Base-by-base conservation (phyloP, 768 basidiomycete species). In the Amanita jacksonii region DNA sequence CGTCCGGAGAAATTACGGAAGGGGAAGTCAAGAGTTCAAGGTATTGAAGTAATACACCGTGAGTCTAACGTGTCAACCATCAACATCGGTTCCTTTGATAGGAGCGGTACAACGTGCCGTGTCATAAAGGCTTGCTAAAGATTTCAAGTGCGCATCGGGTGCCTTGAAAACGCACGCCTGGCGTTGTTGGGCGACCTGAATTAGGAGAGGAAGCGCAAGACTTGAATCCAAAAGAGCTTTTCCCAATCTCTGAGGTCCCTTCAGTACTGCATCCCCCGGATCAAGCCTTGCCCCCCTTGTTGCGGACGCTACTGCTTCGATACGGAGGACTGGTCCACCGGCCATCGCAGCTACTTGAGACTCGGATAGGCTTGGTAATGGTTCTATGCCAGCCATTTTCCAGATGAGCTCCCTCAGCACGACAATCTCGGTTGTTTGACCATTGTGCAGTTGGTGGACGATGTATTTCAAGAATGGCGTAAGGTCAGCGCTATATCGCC, bases 331-430 rank as follows among this genome's bases (percentile, higher is more conserved):
- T 3, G 86, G 80, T 3, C 96, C 96, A 36, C 93, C 90, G 5
- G 86, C 88, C 80, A 96, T 93, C 4, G 89, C 89, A 31, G 72
- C 61, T 41, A 98, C 79, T 60, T 98, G 93, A 0, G 80, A 70
- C 48, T 96, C 90, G 0, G 91, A 87, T 28, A 97, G 66, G 58
- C 82, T 91, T 0, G 89, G 87, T 40, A 96, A 67, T 3, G 91
- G 89, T 54, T 94, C 85, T 47, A 96, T 88, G 3, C 87, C 91
- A 4, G 91, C 85, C 90, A 97, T 94, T 58, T 90, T 88, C 75
- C 81, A 85, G 40, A 98, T 89, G 40, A 99, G 66, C 55, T 94
- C 91, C 24, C 85, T 78, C n/a, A 99, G 69, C 18, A 98, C 86
- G 16, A 92, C 75, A 34, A 97, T 81, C 54, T 98, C 92, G 8